Evolutionary conservation across 352 stramenopile genomes (phyloP).

Genomic region (Peronospora destructor): DNA sequence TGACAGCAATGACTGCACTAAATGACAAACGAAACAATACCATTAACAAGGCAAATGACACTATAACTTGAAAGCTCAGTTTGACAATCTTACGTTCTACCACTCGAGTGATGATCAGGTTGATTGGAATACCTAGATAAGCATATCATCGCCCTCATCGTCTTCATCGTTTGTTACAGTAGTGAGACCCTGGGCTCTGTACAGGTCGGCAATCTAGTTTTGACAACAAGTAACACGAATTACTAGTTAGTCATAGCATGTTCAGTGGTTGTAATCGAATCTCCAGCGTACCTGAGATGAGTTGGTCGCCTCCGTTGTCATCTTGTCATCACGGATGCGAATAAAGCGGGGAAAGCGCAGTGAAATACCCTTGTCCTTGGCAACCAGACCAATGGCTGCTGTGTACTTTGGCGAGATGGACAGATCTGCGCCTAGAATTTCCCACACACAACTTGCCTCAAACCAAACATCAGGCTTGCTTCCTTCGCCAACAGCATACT

Average conservation of each 20-base stretch:
- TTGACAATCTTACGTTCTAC: background rate
- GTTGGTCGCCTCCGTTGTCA: constrained; percentile 91
- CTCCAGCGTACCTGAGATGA: constrained; percentile 86
- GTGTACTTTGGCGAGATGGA: constrained; percentile 98
- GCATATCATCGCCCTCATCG: constrained; percentile 71
- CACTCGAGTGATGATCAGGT: constrained; percentile 5
- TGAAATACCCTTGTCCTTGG: constrained; percentile 92
- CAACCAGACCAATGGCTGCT: constrained; percentile 89
- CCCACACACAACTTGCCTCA: constrained; percentile 94
- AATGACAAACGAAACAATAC: constrained; percentile 10
- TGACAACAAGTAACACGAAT: background rate
- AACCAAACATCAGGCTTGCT: constrained; percentile 95
- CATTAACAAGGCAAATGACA: background rate
- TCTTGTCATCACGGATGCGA: constrained; percentile 96
- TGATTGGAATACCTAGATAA: constrained; percentile 45
- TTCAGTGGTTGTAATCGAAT: constrained; percentile 1
- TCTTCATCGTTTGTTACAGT: constrained; percentile 54
- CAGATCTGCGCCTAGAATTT: constrained; percentile 97
- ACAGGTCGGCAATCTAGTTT: constrained; percentile 74
- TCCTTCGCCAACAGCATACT: constrained; percentile 89
- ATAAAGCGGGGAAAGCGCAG: constrained; percentile 99
- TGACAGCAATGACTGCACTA: background rate
- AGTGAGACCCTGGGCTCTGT: constrained; percentile 66
- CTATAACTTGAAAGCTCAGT: constrained; percentile 1
- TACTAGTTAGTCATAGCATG: background rate